Percentiles rank a stretch among this genome's conserved stretches.
phyloP scores from a whole-genome alignment of 345 rosid species.

The Anastatica hierochuntica region DNA sequence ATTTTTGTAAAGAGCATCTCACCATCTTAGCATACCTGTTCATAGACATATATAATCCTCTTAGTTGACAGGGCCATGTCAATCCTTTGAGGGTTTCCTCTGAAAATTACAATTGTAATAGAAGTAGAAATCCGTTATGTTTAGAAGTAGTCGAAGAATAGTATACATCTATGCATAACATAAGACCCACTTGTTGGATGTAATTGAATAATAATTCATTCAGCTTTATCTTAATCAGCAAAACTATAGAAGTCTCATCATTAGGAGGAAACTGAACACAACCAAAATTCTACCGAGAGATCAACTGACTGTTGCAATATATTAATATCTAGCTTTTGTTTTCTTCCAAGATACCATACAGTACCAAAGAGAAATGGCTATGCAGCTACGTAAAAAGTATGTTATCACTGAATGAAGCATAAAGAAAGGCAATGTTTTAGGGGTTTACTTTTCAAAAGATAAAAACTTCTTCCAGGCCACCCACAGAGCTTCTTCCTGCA shows the following conservation, averaged over 20 bases:
- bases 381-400: background rate
- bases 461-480: constrained; percentile 84
- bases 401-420: background rate
- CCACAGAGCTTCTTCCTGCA: constrained; percentile 91
- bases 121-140: background rate
- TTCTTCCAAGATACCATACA: background rate
- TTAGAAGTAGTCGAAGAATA: background rate
- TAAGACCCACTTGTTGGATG: constrained; percentile 1
- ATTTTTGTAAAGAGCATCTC: constrained; percentile 10
- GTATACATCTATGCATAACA: background rate
- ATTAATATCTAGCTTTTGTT: background rate
- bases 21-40: constrained; percentile 53
- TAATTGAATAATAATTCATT: background rate
- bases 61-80: constrained; percentile 63
- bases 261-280: background rate
- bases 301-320: background rate
- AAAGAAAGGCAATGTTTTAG: background rate
- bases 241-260: constrained; percentile 1
- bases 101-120: constrained; percentile 28
- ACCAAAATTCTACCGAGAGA: background rate
- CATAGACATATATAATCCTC: constrained; percentile 74
- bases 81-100: constrained; percentile 95
- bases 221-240: background rate
- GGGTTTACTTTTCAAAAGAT: constrained; percentile 76
- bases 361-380: background rate